Conservation (phyloP, 495 filamentous ascomycete genomes). For the Jackrogersella minutella region DNA sequence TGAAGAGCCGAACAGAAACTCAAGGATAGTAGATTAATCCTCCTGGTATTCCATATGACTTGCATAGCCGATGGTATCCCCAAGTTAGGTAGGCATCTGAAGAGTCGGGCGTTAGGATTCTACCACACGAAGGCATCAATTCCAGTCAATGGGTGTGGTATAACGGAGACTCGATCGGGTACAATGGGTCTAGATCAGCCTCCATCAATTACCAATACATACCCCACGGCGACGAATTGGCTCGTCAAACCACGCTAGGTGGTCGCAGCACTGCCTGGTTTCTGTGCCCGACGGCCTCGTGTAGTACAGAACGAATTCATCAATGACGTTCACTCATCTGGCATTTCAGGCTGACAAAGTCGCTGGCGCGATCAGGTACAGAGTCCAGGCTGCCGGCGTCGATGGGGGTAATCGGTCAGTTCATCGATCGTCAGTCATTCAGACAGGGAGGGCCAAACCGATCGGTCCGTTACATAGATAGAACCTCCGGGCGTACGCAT, state of each 20-base stretch:
- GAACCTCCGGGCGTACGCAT: slow-evolving; percentile 22
- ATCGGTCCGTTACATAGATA: background rate
- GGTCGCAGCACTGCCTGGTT: background rate
- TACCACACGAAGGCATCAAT: slow-evolving; percentile 2
- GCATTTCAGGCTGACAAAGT: slow-evolving; percentile 11
- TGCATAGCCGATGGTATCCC: slow-evolving; percentile 34
- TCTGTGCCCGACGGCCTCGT: slow-evolving; percentile 17
- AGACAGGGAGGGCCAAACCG: background rate
- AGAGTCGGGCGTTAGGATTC: background rate
- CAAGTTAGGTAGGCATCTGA: slow-evolving; percentile 18
- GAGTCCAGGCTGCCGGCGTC: background rate
- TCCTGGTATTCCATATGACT: slow-evolving; percentile 26
- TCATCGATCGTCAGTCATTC: background rate
- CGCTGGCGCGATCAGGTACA: background rate
- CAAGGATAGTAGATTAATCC: background rate
- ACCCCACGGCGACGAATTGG: background rate
- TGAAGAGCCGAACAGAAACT: background rate
- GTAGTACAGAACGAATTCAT: slow-evolving; percentile 2
- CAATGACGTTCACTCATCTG: slow-evolving; percentile 7
- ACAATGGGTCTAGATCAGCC: background rate
- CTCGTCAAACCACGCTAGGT: background rate
- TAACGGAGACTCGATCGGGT: slow-evolving; percentile 2
- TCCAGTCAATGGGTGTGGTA: background rate
- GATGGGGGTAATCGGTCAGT: slow-evolving; percentile 6
- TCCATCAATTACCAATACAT: background rate